phyloP scores from a whole-genome alignment of 352 stramenopile genomes.

The Globisporangium alternatum region DNA sequence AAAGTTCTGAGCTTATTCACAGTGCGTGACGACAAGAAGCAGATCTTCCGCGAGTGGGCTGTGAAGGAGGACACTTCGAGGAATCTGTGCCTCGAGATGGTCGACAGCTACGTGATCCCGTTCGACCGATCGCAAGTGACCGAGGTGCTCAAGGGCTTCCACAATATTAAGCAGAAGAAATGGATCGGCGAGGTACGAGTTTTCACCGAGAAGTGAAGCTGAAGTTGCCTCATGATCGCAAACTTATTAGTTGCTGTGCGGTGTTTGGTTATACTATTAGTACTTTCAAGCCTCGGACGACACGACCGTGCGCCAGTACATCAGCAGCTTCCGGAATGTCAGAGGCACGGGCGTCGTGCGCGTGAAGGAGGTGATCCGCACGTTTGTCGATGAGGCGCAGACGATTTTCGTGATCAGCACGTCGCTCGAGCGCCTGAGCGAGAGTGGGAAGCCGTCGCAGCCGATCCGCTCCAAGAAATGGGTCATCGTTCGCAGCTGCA shows the following conservation, averaged over 20 bases:
- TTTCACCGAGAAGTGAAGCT: neutral
- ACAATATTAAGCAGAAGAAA: neutral
- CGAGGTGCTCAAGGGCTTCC: neutral
- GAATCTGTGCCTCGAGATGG: neutral
- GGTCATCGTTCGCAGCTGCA: neutral
- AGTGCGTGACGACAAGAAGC: neutral
- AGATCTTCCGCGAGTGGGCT: neutral
- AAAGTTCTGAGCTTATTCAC: neutral
- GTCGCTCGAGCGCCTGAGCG: neutral
- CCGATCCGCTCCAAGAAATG: slow-evolving; percentile 1
- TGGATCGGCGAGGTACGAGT: neutral
- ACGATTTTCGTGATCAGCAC: neutral
- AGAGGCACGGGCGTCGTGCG: neutral
- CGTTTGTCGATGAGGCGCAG: neutral
- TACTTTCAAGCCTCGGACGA: neutral
- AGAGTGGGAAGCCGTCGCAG: neutral
- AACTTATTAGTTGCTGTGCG: no score
- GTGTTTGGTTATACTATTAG: neutral
- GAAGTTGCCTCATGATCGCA: no score
- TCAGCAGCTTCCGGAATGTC: neutral
- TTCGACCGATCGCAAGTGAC: neutral
- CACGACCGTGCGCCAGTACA: neutral
- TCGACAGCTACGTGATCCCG: neutral
- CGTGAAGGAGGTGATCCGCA: neutral
- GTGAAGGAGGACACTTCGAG: neutral